Conservation (phyloP, 164 flowering plant species). For the Tinospora cordifolia region DNA sequence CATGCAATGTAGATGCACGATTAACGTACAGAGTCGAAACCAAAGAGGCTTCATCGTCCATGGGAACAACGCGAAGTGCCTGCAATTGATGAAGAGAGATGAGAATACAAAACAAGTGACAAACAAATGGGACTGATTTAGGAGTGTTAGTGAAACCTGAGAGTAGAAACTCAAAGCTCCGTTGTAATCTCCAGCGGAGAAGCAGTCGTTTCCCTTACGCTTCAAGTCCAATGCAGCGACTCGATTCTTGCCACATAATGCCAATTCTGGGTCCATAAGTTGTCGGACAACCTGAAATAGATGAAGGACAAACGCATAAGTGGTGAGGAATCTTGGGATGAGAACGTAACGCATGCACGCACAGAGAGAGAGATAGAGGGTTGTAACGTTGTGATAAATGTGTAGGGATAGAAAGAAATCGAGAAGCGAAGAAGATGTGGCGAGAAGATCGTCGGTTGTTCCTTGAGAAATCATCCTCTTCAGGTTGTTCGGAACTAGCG, state of each 20-base stretch:
- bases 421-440: slow-evolving; percentile 51
- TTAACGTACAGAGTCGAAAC: slow-evolving; percentile 55
- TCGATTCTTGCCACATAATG: slow-evolving; percentile 46
- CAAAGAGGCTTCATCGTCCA: slow-evolving; percentile 45
- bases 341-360: background rate
- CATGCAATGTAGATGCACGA: slow-evolving; percentile 63
- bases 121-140: background rate
- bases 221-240: slow-evolving; percentile 55
- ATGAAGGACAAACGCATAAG: background rate
- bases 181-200: slow-evolving; percentile 43
- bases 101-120: background rate
- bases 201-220: slow-evolving; percentile 57
- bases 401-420: slow-evolving; percentile 38
- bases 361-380: background rate
- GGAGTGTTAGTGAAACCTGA: slow-evolving; percentile 30
- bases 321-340: background rate
- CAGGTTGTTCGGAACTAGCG: slow-evolving; percentile 39
- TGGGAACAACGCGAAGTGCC: slow-evolving; percentile 71
- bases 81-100: slow-evolving; percentile 15
- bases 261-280: slow-evolving; percentile 37
- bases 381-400: slow-evolving; percentile 49
- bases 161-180: slow-evolving; percentile 56
- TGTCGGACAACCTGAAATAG: slow-evolving; percentile 40
- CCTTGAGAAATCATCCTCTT: slow-evolving; percentile 35
- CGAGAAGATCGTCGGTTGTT: slow-evolving; percentile 33